Conservation (phyloP, 2,329 filamentous ascomycete genomes). For the Colletotrichum sp. region DNA sequence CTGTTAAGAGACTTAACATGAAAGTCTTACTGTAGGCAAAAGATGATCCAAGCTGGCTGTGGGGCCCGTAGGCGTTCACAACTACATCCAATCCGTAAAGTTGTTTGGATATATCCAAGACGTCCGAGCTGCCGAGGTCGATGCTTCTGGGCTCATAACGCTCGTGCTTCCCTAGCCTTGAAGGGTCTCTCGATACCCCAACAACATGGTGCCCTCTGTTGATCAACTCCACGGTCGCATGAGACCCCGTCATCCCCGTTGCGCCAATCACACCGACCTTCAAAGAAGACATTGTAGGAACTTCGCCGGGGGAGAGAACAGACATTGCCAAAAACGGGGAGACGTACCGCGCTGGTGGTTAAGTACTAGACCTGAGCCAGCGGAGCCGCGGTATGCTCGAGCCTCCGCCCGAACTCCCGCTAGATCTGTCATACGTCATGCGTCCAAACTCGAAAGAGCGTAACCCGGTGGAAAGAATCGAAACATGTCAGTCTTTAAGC, state of each 20-base stretch:
- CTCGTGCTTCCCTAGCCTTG: not conserved
- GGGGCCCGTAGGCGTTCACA: not conserved
- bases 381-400: not conserved
- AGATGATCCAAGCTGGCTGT: not conserved
- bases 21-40: not conserved
- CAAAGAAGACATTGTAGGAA: not conserved
- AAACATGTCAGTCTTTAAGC: not conserved
- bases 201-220: not conserved
- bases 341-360: not conserved
- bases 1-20: rapidly evolving
- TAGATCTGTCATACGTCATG: not conserved
- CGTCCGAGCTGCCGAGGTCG: not conserved
- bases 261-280: not conserved
- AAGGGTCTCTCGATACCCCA: not conserved
- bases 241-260: constrained; percentile 1
- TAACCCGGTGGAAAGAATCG: not conserved
- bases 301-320: not conserved
- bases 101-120: not conserved
- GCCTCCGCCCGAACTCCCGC: constrained; percentile 2
- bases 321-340: not conserved
- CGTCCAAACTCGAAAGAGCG: not conserved
- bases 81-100: not conserved
- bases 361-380: not conserved
- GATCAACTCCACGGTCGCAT: not conserved
- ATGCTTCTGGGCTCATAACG: not conserved